Evolutionary conservation across 495 filamentous ascomycete species (phyloP).

Genomic region (Tuber borchii): DNA sequence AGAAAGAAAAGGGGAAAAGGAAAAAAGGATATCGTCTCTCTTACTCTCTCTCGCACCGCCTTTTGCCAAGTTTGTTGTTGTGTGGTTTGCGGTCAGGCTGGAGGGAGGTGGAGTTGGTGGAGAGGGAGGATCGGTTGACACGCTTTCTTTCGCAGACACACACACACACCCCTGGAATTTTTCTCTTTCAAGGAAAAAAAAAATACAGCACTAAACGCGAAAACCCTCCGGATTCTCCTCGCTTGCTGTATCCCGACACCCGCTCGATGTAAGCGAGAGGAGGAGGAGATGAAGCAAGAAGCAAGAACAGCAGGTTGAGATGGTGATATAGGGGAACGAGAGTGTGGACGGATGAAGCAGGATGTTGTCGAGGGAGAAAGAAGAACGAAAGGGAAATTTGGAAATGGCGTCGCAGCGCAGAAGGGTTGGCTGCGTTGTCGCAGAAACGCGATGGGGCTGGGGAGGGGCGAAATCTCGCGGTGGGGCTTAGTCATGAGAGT

Average conservation of each 20-base stretch:
- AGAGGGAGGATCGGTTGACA: constrained; percentile 3
- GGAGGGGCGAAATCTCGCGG: background rate
- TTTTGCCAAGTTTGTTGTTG: background rate
- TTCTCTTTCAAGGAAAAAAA: background rate
- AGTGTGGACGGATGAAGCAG: constrained; percentile 1
- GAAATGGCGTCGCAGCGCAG: constrained; percentile 6
- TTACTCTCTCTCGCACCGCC: constrained; percentile 5
- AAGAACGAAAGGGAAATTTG: background rate
- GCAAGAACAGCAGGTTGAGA: constrained; percentile 13
- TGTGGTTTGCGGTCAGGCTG: background rate
- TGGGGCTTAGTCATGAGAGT: background rate
- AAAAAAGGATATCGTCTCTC: background rate
- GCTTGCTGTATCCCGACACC: background rate
- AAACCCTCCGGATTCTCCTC: background rate
- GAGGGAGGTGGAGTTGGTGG: background rate
- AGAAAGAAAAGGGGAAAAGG: constrained; percentile 7
- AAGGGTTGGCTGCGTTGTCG: constrained; percentile 35
- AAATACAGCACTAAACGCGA: background rate
- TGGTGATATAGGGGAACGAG: background rate
- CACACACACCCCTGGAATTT: background rate
- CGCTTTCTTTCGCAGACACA: background rate
- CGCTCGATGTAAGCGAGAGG: constrained; percentile 6
- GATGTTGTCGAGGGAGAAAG: background rate
- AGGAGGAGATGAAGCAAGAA: constrained; percentile 18
- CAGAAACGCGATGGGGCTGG: constrained; percentile 40